A percentile compares a stretch with the other conserved stretches of the same genome.
Conservation (phyloP, 2,329 filamentous ascomycete species). For the Davidsoniella virescens region DNA sequence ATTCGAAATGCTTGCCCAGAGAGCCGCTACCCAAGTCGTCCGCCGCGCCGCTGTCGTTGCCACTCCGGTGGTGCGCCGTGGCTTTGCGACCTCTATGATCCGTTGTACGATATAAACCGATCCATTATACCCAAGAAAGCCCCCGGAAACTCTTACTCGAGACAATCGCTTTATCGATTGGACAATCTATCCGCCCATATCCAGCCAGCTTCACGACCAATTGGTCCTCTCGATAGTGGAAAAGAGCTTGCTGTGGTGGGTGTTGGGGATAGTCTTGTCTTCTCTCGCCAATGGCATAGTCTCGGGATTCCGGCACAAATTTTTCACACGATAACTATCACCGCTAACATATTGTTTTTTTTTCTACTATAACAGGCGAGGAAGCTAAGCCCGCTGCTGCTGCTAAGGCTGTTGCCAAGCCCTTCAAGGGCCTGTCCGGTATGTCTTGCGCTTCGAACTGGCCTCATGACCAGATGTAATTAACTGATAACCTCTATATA, state of each 20-base stretch:
- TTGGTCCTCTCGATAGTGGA: background rate
- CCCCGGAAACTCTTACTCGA: too few relatives aligned
- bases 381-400: conserved; percentile 13
- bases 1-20: conserved; percentile 45
- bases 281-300: background rate
- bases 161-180: too few relatives aligned
- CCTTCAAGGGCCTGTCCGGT: conserved; percentile 33
- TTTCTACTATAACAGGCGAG: conserved; percentile 12
- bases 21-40: conserved; percentile 42
- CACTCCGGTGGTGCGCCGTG: conserved; percentile 36
- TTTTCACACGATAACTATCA: background rate
- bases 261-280: background rate
- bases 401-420: conserved; percentile 25
- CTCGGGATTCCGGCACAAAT: background rate
- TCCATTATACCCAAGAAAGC: too few relatives aligned
- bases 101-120: conserved; percentile 33
- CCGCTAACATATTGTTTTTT: conserved; percentile 3
- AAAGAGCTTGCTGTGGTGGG: too few relatives aligned
- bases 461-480: background rate
- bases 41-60: conserved; percentile 37
- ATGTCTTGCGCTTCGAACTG: conserved; percentile 18
- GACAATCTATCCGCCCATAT: too few relatives aligned
- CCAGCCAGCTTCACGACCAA: too few relatives aligned
- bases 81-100: conserved; percentile 42
- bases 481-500: conserved; percentile 24